Percentiles rank a stretch among this genome's conserved stretches.
phyloP scores from a whole-genome alignment of 148 eudicot species.

The Nyssa sinensis region DNA sequence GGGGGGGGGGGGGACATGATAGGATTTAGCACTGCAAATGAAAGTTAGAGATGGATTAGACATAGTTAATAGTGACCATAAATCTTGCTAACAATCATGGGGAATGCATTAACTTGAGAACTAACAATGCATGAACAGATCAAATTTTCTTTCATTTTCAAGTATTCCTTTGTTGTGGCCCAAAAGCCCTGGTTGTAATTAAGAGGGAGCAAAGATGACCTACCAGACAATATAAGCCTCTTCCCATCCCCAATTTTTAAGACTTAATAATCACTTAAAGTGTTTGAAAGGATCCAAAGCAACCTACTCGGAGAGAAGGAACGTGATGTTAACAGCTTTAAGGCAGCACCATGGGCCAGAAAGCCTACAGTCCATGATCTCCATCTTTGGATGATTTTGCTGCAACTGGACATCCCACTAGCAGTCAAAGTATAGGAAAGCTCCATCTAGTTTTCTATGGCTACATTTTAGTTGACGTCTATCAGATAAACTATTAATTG shows the following conservation, averaged over 20 bases:
- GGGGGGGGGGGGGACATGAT: neutral
- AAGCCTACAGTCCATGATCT: slow-evolving; percentile 6
- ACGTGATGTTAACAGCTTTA: slow-evolving; percentile 11
- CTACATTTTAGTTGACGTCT: too few species aligned
- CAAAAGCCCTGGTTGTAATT: neutral
- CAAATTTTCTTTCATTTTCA: neutral
- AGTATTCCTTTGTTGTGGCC: neutral
- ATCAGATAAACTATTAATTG: too few species aligned
- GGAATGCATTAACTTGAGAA: too few species aligned
- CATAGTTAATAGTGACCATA: too few species aligned
- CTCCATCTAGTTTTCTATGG: slow-evolving; percentile 4
- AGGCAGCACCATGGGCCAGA: slow-evolving; percentile 13
- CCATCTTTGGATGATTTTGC: neutral
- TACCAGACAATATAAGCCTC: neutral
- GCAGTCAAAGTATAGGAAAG: neutral
- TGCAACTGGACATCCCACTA: slow-evolving; percentile 15
- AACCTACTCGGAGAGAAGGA: neutral
- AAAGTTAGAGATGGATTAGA: too few species aligned
- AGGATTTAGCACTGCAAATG: too few species aligned
- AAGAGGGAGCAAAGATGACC: neutral
- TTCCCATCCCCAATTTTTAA: neutral
- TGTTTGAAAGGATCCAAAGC: neutral
- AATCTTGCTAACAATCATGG: too few species aligned
- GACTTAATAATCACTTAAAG: neutral
- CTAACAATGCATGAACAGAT: too few species aligned